phyloP scores from a whole-genome alignment of 2,329 filamentous ascomycete species.

The Colletotrichum sp. region DNA sequence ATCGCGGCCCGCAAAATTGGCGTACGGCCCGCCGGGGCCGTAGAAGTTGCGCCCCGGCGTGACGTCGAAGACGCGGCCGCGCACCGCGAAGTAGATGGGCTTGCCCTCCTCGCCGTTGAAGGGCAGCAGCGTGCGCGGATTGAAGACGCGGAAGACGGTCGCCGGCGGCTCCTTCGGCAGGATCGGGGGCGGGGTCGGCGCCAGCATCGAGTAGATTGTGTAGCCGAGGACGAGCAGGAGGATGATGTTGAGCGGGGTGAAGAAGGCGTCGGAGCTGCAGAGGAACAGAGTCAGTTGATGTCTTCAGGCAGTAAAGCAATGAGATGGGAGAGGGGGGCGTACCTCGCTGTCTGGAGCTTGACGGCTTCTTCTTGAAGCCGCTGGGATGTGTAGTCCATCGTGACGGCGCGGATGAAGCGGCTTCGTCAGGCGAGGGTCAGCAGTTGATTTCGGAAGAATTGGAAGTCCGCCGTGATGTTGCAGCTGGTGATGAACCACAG shows the following conservation, averaged over 20 bases:
- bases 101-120: constrained; percentile 78
- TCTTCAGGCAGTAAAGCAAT: no score
- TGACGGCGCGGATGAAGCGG: not conserved
- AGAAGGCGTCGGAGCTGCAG: constrained; percentile 46
- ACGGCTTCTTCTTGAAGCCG: constrained; percentile 59
- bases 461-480: not conserved
- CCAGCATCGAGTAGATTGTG: constrained; percentile 61
- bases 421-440: not conserved
- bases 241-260: constrained; percentile 69
- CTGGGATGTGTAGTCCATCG: constrained; percentile 64
- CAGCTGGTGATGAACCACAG: not conserved
- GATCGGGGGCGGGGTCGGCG: constrained; percentile 48
- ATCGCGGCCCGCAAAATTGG: constrained; percentile 94
- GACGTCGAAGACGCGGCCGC: constrained; percentile 91
- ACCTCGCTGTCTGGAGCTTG: constrained; percentile 43
- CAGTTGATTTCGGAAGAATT: not conserved
- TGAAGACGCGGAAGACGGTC: constrained; percentile 72
- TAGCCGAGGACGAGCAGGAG: constrained; percentile 62
- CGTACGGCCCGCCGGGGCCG: constrained; percentile 92
- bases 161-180: constrained; percentile 61
- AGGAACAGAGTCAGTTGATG: no score
- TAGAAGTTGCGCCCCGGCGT: constrained; percentile 90
- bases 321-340: no score
- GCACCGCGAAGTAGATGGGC: constrained; percentile 90
- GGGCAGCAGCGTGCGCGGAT: constrained; percentile 79